Percentiles rank a stretch among this genome's conserved stretches.
Evolutionary conservation across 768 basidiomycete species (phyloP).

Genomic region (Cystobasidium tubakii): DNA sequence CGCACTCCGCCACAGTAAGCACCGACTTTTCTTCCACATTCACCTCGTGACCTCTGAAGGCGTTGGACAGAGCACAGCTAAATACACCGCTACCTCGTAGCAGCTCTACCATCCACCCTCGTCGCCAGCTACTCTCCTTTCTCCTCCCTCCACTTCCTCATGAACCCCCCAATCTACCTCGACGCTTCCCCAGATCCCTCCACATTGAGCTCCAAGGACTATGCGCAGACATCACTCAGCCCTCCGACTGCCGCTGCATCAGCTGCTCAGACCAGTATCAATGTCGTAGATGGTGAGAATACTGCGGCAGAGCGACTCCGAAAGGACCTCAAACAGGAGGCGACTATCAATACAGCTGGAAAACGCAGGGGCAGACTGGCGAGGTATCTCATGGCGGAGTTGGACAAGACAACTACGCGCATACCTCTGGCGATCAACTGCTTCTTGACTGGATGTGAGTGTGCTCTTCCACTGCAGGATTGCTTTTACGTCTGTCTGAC

Average conservation of each 20-base stretch:
- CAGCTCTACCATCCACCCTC: too few relatives aligned
- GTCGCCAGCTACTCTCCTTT: too few relatives aligned
- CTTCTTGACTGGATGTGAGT: slow-evolving; percentile 33
- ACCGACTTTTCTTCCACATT: too few relatives aligned
- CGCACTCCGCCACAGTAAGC: too few relatives aligned
- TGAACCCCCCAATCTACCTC: too few relatives aligned
- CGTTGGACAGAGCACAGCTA: too few relatives aligned
- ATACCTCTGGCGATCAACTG: slow-evolving; percentile 25
- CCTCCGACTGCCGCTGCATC: background rate
- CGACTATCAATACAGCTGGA: slow-evolving; percentile 1
- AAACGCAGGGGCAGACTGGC: background rate
- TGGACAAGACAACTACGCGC: background rate
- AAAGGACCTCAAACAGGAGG: background rate
- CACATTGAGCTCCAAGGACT: background rate
- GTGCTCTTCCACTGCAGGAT: too few relatives aligned
- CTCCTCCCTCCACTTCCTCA: background rate
- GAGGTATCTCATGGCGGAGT: background rate
- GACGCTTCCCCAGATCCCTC: background rate
- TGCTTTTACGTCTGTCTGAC: background rate
- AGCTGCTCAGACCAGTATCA: background rate
- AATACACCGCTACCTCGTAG: too few relatives aligned
- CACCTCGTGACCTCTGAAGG: too few relatives aligned
- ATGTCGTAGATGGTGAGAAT: background rate
- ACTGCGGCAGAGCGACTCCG: background rate
- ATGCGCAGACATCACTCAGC: background rate